phyloP scores from a whole-genome alignment of 176 grass and related monocot genomes.

The Oryza meyeriana region DNA sequence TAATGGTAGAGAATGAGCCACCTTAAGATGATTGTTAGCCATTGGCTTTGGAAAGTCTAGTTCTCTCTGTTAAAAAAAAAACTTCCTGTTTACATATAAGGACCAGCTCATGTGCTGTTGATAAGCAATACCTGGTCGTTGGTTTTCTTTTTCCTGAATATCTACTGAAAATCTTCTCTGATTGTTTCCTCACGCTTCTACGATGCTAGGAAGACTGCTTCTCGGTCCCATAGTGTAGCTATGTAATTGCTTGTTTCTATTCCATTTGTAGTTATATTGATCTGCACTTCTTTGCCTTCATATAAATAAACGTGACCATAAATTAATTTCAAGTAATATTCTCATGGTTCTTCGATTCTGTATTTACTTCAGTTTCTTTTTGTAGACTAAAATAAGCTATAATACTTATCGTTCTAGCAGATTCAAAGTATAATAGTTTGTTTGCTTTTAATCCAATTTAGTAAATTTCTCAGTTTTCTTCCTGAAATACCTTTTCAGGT shows the following conservation, averaged over 20 bases:
- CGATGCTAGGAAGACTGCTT: background rate
- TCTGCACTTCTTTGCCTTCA: background rate
- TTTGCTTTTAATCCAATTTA: background rate
- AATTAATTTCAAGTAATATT: background rate
- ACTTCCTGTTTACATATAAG: constrained; percentile 2
- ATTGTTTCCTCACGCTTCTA: background rate
- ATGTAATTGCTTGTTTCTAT: background rate
- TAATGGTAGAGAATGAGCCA: background rate
- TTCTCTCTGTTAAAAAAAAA: background rate
- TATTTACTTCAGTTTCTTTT: background rate
- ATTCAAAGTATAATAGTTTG: background rate
- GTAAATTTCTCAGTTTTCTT: constrained; percentile 6
- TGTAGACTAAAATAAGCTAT: background rate
- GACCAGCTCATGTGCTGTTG: background rate
- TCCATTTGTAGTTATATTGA: background rate
- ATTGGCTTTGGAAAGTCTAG: background rate
- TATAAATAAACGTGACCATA: background rate
- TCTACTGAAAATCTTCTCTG: background rate
- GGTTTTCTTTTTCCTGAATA: background rate
- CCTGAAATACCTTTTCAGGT: constrained; percentile 39
- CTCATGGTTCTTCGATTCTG: background rate
- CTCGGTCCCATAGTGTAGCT: background rate
- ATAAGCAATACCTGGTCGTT: background rate
- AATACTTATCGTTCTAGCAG: background rate
- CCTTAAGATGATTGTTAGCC: background rate